Percentiles rank a stretch among this genome's conserved stretches.
phyloP scores from a whole-genome alignment of 306 rosid genomes.

The Vachellia pachyceras region DNA sequence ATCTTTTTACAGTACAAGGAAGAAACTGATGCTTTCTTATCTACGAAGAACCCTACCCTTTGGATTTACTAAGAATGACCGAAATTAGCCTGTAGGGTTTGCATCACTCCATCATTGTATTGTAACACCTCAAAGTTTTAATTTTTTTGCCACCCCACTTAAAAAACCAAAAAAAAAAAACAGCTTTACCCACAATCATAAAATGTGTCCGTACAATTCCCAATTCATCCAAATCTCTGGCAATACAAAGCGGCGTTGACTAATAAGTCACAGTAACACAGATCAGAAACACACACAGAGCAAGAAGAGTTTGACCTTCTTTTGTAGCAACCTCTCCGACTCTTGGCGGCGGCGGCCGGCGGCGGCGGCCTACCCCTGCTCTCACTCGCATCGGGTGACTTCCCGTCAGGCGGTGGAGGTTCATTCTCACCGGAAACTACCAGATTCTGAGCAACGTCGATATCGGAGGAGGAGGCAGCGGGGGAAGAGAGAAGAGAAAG shows the following conservation, averaged over 20 bases:
- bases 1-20: neutral
- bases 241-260: neutral
- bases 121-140: neutral
- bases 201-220: slow-evolving; percentile 45
- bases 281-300: slow-evolving; percentile 15
- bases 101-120: neutral
- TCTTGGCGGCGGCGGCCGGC: slow-evolving; percentile 34
- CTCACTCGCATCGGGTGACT: slow-evolving; percentile 54
- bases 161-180: neutral
- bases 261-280: neutral
- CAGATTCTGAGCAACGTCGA: neutral
- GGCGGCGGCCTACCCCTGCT: slow-evolving; percentile 45
- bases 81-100: neutral
- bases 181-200: neutral
- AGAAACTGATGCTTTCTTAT: neutral
- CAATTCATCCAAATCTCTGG: neutral
- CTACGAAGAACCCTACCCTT: neutral
- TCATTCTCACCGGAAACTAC: slow-evolving; percentile 27
- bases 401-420: slow-evolving; percentile 41
- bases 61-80: neutral
- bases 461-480: neutral
- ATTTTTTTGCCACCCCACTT: neutral
- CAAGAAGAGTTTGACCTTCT: slow-evolving; percentile 56
- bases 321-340: slow-evolving; percentile 75
- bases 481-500: slow-evolving; percentile 51